phyloP scores from a whole-genome alignment of 192 early-diverging fungal species.

The Chytriomyces confervae region DNA sequence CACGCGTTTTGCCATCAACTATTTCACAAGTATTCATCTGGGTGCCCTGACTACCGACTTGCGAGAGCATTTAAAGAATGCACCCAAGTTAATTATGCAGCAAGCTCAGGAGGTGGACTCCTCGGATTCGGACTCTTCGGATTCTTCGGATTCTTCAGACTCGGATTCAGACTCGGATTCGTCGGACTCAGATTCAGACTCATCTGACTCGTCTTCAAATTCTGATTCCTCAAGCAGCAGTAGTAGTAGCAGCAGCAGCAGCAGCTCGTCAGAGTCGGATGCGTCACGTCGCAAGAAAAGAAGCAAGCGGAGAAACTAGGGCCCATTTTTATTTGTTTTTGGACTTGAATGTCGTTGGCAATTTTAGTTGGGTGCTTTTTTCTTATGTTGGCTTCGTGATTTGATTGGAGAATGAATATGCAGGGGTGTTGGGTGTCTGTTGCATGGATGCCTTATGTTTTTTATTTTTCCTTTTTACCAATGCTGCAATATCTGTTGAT shows the following conservation, averaged over 20 bases:
- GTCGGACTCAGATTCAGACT: conserved; percentile 13
- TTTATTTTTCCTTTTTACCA: too few species aligned
- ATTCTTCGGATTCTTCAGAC: conserved; percentile 14
- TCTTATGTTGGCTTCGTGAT: too few species aligned
- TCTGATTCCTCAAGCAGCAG: neutral
- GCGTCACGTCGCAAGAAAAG: neutral
- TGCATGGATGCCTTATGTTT: too few species aligned
- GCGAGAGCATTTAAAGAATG: conserved; percentile 81
- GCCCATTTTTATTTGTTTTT: too few species aligned
- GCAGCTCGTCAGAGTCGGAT: neutral
- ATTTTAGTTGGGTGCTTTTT: too few species aligned
- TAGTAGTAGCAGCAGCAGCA: neutral
- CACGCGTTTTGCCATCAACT: conserved; percentile 97
- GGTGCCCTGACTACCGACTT: conserved; percentile 93
- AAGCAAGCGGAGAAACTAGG: neutral
- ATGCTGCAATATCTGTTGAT: too few species aligned
- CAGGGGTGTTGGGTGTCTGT: too few species aligned
- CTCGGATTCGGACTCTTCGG: conserved; percentile 35
- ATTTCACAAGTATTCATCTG: conserved; percentile 92
- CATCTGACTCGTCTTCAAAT: neutral
- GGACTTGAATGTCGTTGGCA: too few species aligned
- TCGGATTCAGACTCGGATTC: conserved; percentile 27
- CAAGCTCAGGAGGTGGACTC: conserved; percentile 59
- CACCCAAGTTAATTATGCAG: conserved; percentile 73
- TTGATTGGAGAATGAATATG: too few species aligned